These are phyloP conservation scores for Plectosphaerella plurivora DNA, from an alignment of 2,329 filamentous ascomycete species.

Conservation along the genomic window DNA sequence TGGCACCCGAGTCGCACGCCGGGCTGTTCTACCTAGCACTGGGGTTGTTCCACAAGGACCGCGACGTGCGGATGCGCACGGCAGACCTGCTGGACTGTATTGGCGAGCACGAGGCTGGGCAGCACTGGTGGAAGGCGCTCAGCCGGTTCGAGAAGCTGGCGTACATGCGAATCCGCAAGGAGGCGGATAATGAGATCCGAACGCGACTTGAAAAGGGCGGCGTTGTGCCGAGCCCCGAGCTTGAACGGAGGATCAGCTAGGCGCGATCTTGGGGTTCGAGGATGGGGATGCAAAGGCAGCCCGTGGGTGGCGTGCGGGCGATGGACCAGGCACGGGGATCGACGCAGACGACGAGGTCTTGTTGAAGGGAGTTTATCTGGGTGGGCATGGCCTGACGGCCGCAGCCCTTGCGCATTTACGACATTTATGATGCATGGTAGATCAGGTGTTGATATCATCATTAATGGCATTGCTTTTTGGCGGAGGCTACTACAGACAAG, in stretches of 20 bases:
- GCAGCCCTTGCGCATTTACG: background rate
- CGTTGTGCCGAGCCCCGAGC: slow-evolving; percentile 22
- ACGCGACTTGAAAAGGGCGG: slow-evolving; percentile 41
- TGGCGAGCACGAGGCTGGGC: slow-evolving; percentile 79
- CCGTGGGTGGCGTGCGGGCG: background rate
- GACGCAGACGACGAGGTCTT: background rate
- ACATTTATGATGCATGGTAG: background rate
- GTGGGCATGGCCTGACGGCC: no score
- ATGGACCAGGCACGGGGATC: background rate
- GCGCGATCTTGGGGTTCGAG: slow-evolving; percentile 5
- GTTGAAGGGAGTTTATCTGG: background rate
- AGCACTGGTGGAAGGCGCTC: slow-evolving; percentile 86
- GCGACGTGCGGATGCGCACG: slow-evolving; percentile 71
- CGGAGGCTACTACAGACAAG: background rate
- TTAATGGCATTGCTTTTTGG: background rate
- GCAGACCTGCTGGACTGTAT: slow-evolving; percentile 80
- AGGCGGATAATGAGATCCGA: slow-evolving; percentile 48
- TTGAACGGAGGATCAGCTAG: slow-evolving; percentile 47
- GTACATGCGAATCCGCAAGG: slow-evolving; percentile 73
- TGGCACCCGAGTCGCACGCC: slow-evolving; percentile 79
- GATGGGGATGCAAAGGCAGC: background rate
- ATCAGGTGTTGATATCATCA: background rate
- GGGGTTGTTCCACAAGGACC: slow-evolving; percentile 85
- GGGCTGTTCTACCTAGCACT: slow-evolving; percentile 89
- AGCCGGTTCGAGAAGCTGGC: slow-evolving; percentile 87